phyloP scores from a whole-genome alignment of 2,329 filamentous ascomycete species.

The Herpotrichia juniperi region DNA sequence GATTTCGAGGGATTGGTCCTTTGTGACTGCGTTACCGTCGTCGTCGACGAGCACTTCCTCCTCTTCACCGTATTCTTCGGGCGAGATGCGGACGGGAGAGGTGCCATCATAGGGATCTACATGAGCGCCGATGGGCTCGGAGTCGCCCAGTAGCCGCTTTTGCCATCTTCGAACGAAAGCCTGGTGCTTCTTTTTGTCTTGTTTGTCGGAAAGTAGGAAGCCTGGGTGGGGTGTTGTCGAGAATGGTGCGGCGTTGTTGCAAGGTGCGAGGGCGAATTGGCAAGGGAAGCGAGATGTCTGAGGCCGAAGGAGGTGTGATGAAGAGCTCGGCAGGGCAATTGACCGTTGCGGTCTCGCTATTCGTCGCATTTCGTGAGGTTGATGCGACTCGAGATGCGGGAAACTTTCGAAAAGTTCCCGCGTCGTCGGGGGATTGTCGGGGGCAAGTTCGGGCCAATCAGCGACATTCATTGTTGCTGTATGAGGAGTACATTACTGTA shows the following conservation, averaged over 20 bases:
- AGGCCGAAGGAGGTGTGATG: constrained; percentile 21
- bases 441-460: constrained; percentile 9
- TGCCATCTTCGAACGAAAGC: constrained; percentile 43
- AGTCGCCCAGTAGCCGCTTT: constrained; percentile 42
- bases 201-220: constrained; percentile 33
- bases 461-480: neutral
- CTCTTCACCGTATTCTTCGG: constrained; percentile 43
- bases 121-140: constrained; percentile 43
- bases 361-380: constrained; percentile 42
- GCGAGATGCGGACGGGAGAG: constrained; percentile 42
- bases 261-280: constrained; percentile 8
- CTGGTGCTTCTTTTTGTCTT: constrained; percentile 45
- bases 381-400: constrained; percentile 5
- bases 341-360: constrained; percentile 43
- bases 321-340: constrained; percentile 30
- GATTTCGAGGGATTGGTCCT: constrained; percentile 11
- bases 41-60: constrained; percentile 40
- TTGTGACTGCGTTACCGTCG: neutral
- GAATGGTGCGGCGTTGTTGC: constrained; percentile 30
- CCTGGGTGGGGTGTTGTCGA: constrained; percentile 32
- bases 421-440: constrained; percentile 19
- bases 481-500: neutral
- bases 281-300: constrained; percentile 21
- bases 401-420: constrained; percentile 8
- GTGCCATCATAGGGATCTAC: constrained; percentile 46